Evolutionary conservation across 495 filamentous ascomycete species (phyloP).

Genomic region (Elaphomyces granulatus): DNA sequence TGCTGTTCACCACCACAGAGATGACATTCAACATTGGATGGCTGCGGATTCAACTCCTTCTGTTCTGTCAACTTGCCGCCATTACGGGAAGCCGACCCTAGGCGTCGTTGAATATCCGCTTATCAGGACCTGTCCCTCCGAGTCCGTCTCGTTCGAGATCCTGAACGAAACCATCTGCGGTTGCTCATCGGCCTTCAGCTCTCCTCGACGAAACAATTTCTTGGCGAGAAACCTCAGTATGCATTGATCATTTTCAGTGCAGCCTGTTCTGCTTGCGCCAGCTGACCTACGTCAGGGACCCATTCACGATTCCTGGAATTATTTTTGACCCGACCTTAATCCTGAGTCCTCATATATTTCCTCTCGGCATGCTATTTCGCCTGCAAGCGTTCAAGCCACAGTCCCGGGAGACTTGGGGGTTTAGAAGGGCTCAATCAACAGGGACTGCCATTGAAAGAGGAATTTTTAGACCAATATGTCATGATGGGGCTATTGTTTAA

Average conservation of each 20-base stretch:
- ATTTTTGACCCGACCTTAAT: conserved; percentile 15
- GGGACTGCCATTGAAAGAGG: conserved; percentile 2
- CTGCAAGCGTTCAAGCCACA: conserved; percentile 18
- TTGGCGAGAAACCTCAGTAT: conserved; percentile 12
- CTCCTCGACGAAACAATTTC: conserved; percentile 16
- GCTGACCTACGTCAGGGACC: conserved; percentile 11
- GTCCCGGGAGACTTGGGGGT: conserved; percentile 17
- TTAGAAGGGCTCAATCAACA: conserved; percentile 17
- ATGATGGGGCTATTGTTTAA: no score
- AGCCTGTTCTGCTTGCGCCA: conserved; percentile 1
- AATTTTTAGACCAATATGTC: conserved; percentile 5
- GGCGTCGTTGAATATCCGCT: conserved; percentile 21
- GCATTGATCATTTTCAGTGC: background rate
- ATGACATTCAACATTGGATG: conserved; percentile 20
- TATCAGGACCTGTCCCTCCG: conserved; percentile 1
- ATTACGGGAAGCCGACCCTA: conserved; percentile 20
- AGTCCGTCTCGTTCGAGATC: conserved; percentile 17
- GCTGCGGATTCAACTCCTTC: conserved; percentile 19
- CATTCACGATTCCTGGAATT: conserved; percentile 15
- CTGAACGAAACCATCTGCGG: conserved; percentile 9
- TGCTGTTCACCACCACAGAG: conserved; percentile 20
- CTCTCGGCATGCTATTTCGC: conserved; percentile 20
- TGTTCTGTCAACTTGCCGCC: conserved; percentile 24
- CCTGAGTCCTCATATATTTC: conserved; percentile 15
- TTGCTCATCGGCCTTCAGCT: conserved; percentile 12